phyloP scores from a whole-genome alignment of 2,329 filamentous ascomycete species.

The Verticillium albo-atrum region DNA sequence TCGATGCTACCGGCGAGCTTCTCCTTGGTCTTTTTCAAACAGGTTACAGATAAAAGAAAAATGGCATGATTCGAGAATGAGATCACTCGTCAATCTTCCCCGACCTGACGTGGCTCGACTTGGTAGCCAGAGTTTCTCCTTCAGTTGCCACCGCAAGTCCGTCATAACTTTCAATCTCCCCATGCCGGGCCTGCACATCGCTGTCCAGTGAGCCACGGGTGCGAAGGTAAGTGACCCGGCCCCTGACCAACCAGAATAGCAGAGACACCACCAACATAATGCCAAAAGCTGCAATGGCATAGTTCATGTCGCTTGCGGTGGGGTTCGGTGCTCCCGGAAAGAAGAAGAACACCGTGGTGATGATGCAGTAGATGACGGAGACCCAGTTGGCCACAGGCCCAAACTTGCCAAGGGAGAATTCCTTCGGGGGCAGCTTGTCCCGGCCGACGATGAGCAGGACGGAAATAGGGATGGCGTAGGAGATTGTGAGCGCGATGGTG shows the following conservation, averaged over 20 bases:
- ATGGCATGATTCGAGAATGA: too few relatives aligned
- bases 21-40: too few relatives aligned
- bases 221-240: slow-evolving; percentile 29
- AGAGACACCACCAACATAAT: slow-evolving; percentile 47
- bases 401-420: slow-evolving; percentile 22
- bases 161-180: slow-evolving; percentile 3
- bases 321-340: slow-evolving; percentile 44
- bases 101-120: neutral
- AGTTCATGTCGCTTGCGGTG: slow-evolving; percentile 48
- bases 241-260: slow-evolving; percentile 45
- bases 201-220: neutral
- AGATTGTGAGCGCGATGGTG: slow-evolving; percentile 37
- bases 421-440: slow-evolving; percentile 8
- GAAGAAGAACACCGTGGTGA: slow-evolving; percentile 53
- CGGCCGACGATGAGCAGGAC: slow-evolving; percentile 32
- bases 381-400: slow-evolving; percentile 39
- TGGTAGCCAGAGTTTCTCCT: neutral
- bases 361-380: slow-evolving; percentile 44
- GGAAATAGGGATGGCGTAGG: slow-evolving; percentile 34
- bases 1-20: too few relatives aligned
- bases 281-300: slow-evolving; percentile 52
- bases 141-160: neutral
- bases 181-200: slow-evolving; percentile 2
- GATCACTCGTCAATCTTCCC: neutral
- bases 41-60: too few relatives aligned